A percentile compares a stretch with the other conserved stretches of the same genome.
phyloP scores from a whole-genome alignment of 148 eudicot genomes.

The Dysphania ambrosioides region DNA sequence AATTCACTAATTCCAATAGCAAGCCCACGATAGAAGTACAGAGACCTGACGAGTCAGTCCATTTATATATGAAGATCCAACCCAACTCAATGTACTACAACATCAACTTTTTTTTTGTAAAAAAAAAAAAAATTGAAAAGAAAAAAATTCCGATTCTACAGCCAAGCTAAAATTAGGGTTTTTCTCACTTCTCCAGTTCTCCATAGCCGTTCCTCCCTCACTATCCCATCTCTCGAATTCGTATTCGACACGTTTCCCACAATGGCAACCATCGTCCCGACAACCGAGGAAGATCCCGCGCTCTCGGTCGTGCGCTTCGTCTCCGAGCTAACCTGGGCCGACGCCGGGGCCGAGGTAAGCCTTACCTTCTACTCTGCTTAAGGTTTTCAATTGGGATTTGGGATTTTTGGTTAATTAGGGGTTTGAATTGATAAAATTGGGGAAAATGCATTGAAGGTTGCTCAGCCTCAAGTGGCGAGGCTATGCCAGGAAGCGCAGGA shows the following conservation, averaged over 20 bases:
- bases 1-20: too few species aligned
- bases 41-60: too few species aligned
- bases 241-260: not conserved
- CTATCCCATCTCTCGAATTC: not conserved
- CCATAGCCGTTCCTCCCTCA: constrained; percentile 10
- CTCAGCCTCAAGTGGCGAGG: constrained; percentile 61
- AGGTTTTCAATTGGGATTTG: not conserved
- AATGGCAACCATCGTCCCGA: constrained; percentile 89
- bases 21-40: too few species aligned
- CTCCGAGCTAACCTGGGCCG: constrained; percentile 82
- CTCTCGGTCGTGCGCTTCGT: constrained; percentile 83
- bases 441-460: constrained; percentile 46
- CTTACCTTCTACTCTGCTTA: not conserved
- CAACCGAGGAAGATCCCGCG: constrained; percentile 78
- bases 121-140: not conserved
- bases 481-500: constrained; percentile 76
- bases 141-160: too few species aligned
- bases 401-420: not conserved
- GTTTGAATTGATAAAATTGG: not conserved
- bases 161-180: constrained; percentile 14
- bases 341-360: constrained; percentile 93
- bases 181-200: constrained; percentile 19
- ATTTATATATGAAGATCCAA: too few species aligned
- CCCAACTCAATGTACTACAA: too few species aligned
- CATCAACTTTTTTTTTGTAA: too few species aligned